Conservation (phyloP, 345 rosid species). For the Aurinia saxatilis region DNA sequence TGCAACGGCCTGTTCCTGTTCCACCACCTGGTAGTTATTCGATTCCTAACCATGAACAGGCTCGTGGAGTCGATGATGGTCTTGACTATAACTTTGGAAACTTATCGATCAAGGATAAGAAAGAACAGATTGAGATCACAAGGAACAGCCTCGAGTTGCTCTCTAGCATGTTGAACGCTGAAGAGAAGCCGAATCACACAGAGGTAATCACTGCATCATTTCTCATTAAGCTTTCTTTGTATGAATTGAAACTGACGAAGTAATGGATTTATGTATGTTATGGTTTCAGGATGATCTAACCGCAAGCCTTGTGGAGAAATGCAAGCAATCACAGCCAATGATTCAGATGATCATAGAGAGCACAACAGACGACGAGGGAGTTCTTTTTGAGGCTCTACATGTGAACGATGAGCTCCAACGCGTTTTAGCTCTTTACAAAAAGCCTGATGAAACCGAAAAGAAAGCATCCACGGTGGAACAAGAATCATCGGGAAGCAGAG, state of each 20-base stretch:
- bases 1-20: constrained; percentile 46
- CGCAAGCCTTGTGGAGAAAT: constrained; percentile 63
- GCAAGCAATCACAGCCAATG: constrained; percentile 60
- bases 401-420: constrained; percentile 65
- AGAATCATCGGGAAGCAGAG: constrained; percentile 23
- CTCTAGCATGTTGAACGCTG: constrained; percentile 60
- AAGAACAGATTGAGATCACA: constrained; percentile 49
- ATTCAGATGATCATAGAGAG: constrained; percentile 69
- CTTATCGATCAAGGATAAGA: constrained; percentile 51
- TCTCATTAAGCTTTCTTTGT: not conserved
- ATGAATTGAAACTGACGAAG: not conserved
- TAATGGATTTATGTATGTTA: not conserved
- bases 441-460: constrained; percentile 14
- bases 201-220: constrained; percentile 33
- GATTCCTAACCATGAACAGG: constrained; percentile 31
- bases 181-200: constrained; percentile 41
- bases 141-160: constrained; percentile 73
- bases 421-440: constrained; percentile 32
- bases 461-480: constrained; percentile 10
- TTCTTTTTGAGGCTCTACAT: constrained; percentile 76
- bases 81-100: constrained; percentile 31
- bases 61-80: constrained; percentile 21
- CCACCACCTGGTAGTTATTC: constrained; percentile 56
- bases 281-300: constrained; percentile 61
- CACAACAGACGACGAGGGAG: constrained; percentile 58